Evolutionary conservation across 2,329 filamentous ascomycete genomes (phyloP).

Genomic region (Diplodia sapinea): DNA sequence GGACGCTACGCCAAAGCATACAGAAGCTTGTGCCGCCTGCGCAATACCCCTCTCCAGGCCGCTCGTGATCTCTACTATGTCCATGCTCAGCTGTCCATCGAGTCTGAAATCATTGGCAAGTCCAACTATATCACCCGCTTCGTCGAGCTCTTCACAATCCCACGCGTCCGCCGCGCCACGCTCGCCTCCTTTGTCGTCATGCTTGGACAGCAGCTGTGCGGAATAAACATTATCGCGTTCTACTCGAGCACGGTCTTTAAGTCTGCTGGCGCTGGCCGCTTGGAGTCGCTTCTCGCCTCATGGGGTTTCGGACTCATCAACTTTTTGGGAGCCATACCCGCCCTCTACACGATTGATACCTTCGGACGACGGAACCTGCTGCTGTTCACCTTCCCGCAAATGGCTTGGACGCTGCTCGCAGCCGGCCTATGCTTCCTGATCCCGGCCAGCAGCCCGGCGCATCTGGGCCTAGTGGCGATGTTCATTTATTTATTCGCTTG

Average conservation of each 20-base stretch:
- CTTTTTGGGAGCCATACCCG: constrained; percentile 64
- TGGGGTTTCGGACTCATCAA: constrained; percentile 65
- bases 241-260: constrained; percentile 59
- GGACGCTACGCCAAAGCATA: constrained; percentile 48
- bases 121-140: constrained; percentile 51
- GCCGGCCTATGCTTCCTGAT: constrained; percentile 62
- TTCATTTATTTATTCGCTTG: constrained; percentile 64
- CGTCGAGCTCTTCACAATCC: constrained; percentile 69
- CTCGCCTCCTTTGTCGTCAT: constrained; percentile 80
- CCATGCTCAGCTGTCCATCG: constrained; percentile 46
- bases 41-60: constrained; percentile 49
- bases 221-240: constrained; percentile 57
- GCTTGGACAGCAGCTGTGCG: constrained; percentile 70
- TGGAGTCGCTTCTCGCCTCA: constrained; percentile 58
- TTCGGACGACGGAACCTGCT: constrained; percentile 59
- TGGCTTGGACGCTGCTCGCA: constrained; percentile 55
- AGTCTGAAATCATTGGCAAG: constrained; percentile 44
- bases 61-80: constrained; percentile 53
- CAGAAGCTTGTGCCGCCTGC: constrained; percentile 47
- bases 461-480: constrained; percentile 58
- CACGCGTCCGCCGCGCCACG: constrained; percentile 72
- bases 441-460: constrained; percentile 46
- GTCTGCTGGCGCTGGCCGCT: constrained; percentile 52
- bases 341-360: constrained; percentile 64
- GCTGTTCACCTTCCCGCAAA: constrained; percentile 57